Evolutionary conservation across 768 basidiomycete genomes (phyloP).

Genomic region (Podaxis sp.): DNA sequence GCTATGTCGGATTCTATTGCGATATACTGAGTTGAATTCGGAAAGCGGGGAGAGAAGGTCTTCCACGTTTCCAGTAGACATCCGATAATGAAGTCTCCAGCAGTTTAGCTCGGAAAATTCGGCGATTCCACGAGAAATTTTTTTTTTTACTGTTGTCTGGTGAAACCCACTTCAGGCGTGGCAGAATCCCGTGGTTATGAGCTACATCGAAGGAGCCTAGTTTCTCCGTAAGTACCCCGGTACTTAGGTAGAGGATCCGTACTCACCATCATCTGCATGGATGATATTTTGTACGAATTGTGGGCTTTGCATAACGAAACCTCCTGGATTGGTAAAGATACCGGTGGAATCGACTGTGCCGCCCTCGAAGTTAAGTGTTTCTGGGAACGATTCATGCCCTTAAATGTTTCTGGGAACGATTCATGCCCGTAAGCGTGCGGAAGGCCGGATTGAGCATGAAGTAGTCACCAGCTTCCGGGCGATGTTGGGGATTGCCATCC

Average conservation of each 20-base stretch:
- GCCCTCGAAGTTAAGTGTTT: not conserved
- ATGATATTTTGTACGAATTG: not conserved
- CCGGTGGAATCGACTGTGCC: not conserved
- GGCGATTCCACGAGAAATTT: not conserved
- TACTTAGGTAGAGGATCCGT: not conserved
- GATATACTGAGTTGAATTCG: not conserved
- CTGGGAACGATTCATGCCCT: not conserved
- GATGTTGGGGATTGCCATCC: too few species aligned
- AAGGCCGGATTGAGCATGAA: too few species aligned
- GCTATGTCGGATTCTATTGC: not conserved
- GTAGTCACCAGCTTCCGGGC: too few species aligned
- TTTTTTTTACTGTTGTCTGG: not conserved
- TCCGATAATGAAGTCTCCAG: not conserved
- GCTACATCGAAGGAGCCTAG: not conserved
- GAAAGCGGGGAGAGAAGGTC: not conserved
- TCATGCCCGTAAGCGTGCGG: too few species aligned
- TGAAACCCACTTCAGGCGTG: not conserved
- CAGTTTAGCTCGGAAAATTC: not conserved
- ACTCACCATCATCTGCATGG: not conserved
- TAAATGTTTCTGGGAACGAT: not conserved
- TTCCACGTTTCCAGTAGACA: not conserved
- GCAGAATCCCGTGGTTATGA: not conserved
- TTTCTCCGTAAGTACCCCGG: not conserved
- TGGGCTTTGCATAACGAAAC: not conserved
- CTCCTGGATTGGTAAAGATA: not conserved